Conservation (phyloP, 768 basidiomycete species). For the Coprinopsis strossmayeri region DNA sequence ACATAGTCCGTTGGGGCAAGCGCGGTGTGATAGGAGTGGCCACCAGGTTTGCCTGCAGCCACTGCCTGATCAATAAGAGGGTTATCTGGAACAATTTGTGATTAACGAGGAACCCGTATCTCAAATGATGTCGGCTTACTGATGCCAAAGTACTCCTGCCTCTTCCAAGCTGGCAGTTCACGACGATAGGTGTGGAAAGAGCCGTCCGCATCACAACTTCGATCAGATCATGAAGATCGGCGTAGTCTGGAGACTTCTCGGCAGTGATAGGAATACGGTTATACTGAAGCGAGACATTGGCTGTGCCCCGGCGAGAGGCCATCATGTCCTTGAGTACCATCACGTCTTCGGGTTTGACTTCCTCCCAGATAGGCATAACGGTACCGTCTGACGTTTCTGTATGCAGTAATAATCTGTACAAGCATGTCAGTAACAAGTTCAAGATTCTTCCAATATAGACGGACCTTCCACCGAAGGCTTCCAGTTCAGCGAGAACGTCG, state of each 20-base stretch:
- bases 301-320: conserved; percentile 42
- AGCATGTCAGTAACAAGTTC: not conserved
- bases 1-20: conserved; percentile 32
- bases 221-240: conserved; percentile 71
- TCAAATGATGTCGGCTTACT: conserved; percentile 25
- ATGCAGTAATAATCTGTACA: conserved; percentile 73
- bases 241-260: conserved; percentile 72
- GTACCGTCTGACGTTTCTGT: conserved; percentile 83
- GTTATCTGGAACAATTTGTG: conserved; percentile 68
- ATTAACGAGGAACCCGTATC: not conserved
- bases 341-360: conserved; percentile 64
- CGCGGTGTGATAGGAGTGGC: conserved; percentile 32
- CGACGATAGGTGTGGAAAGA: conserved; percentile 72
- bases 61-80: conserved; percentile 76
- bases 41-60: conserved; percentile 52
- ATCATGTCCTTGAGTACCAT: conserved; percentile 86
- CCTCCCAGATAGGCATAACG: conserved; percentile 94
- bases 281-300: conserved; percentile 67
- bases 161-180: conserved; percentile 93
- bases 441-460: conserved; percentile 10
- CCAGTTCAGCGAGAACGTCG: conserved; percentile 81
- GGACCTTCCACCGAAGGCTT: conserved; percentile 77
- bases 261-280: conserved; percentile 89
- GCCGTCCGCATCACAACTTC: conserved; percentile 69
- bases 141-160: conserved; percentile 91